Evolutionary conservation across 78 protist genomes (phyloP).

Genomic region (Monosiga brevicollis): DNA sequence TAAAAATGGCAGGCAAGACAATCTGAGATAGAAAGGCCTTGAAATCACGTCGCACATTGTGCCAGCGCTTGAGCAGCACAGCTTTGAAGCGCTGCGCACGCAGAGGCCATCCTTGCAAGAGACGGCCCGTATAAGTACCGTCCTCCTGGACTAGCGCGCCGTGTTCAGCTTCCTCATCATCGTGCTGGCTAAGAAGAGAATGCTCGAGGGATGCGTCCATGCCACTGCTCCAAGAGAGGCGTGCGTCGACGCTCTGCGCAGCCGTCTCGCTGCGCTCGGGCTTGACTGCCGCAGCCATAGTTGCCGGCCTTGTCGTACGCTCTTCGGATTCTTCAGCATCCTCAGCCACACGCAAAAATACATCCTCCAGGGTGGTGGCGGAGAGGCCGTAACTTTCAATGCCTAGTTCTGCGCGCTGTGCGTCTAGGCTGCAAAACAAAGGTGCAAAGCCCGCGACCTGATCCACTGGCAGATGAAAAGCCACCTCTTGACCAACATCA

Average conservation of each 20-base stretch:
- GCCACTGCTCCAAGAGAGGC: background rate
- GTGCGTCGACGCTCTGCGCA: background rate
- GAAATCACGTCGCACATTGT: background rate
- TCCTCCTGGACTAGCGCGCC: background rate
- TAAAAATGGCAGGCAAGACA: background rate
- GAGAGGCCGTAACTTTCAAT: background rate
- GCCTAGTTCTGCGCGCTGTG: background rate
- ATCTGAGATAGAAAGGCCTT: background rate
- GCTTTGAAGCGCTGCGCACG: background rate
- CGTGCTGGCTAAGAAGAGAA: background rate
- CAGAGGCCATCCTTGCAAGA: background rate
- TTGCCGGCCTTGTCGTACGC: too few species aligned
- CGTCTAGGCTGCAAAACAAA: background rate
- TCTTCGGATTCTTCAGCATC: background rate
- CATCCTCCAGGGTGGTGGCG: slow-evolving; percentile 9
- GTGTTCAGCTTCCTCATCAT: background rate
- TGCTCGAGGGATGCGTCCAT: background rate
- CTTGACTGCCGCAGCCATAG: background rate
- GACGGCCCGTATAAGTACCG: background rate
- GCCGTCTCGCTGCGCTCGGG: background rate
- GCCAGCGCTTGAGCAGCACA: background rate
- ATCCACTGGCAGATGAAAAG: background rate
- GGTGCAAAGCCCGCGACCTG: background rate
- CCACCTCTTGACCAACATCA: background rate
- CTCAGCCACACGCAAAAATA: background rate